Conservation (phyloP, 768 basidiomycete genomes). For the Agaricus blazei region DNA sequence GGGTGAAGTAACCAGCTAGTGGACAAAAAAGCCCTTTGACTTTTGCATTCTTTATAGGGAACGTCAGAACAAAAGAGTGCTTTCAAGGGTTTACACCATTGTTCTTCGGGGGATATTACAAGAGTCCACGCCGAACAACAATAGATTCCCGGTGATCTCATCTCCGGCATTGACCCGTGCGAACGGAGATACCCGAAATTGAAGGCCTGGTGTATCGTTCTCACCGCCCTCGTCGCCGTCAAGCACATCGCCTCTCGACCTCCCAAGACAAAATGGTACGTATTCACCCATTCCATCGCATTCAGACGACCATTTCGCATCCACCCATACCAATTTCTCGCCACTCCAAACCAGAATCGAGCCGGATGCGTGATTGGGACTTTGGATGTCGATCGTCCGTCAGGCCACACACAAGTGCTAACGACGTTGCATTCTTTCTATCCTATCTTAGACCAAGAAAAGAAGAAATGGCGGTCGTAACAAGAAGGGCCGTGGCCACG, state of each 20-base stretch:
- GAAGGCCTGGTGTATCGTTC: constrained; percentile 17
- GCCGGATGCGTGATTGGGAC: constrained; percentile 30
- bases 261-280: constrained; percentile 39
- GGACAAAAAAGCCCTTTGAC: background rate
- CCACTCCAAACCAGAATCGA: constrained; percentile 18
- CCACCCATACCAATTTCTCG: constrained; percentile 10
- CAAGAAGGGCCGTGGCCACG: constrained; percentile 99
- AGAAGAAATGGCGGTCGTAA: constrained; percentile 99
- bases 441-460: constrained; percentile 80
- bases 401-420: background rate
- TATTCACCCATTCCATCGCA: constrained; percentile 13
- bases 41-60: background rate
- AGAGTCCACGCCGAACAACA: background rate
- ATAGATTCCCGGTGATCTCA: background rate
- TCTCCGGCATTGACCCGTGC: constrained; percentile 17
- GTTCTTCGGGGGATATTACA: background rate
- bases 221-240: constrained; percentile 25
- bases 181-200: constrained; percentile 25
- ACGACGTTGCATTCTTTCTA: background rate
- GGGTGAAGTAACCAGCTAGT: background rate
- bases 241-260: constrained; percentile 33
- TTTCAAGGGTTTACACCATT: constrained; percentile 1
- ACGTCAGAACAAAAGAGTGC: background rate
- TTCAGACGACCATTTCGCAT: background rate
- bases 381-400: constrained; percentile 27